phyloP scores from a whole-genome alignment of 768 basidiomycete genomes.

The Kwoniella mangroviensis region DNA sequence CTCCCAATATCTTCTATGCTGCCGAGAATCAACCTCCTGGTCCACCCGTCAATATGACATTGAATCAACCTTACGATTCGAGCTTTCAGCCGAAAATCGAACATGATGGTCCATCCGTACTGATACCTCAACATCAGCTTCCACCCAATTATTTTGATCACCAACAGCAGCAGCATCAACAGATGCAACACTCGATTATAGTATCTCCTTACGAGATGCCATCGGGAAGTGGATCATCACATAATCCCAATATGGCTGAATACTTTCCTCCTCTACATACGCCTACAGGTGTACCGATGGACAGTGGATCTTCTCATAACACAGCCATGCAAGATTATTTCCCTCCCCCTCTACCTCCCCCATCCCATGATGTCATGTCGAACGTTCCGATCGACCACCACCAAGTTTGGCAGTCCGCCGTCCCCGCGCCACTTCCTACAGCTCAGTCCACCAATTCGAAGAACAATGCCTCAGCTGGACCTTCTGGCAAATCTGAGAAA shows the following conservation, averaged over 20 bases:
- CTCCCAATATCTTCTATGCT: constrained; percentile 35
- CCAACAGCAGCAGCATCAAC: constrained; percentile 18
- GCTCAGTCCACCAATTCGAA: not conserved
- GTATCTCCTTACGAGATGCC: constrained; percentile 18
- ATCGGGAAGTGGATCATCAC: constrained; percentile 20
- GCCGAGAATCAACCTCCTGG: constrained; percentile 16
- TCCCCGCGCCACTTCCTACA: constrained; percentile 11
- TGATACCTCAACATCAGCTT: constrained; percentile 17
- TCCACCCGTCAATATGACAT: constrained; percentile 19
- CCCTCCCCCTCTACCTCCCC: not conserved
- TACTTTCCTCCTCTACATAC: constrained; percentile 19
- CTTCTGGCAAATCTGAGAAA: constrained; percentile 6
- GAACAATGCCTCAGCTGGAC: constrained; percentile 10
- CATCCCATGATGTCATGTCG: not conserved
- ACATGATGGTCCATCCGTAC: constrained; percentile 11
- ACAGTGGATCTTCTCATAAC: constrained; percentile 16
- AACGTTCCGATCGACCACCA: constrained; percentile 3
- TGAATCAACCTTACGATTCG: constrained; percentile 3
- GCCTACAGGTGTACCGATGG: constrained; percentile 9
- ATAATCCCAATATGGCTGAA: constrained; percentile 17
- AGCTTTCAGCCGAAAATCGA: constrained; percentile 3
- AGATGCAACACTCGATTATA: constrained; percentile 8
- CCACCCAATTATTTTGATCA: constrained; percentile 9
- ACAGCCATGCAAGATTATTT: constrained; percentile 19
- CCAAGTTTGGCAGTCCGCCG: constrained; percentile 24